A percentile compares a stretch with the other conserved stretches of the same genome.
Evolutionary conservation across 2,329 filamentous ascomycete genomes (phyloP).

Genomic region (Hypoxylon sp.): DNA sequence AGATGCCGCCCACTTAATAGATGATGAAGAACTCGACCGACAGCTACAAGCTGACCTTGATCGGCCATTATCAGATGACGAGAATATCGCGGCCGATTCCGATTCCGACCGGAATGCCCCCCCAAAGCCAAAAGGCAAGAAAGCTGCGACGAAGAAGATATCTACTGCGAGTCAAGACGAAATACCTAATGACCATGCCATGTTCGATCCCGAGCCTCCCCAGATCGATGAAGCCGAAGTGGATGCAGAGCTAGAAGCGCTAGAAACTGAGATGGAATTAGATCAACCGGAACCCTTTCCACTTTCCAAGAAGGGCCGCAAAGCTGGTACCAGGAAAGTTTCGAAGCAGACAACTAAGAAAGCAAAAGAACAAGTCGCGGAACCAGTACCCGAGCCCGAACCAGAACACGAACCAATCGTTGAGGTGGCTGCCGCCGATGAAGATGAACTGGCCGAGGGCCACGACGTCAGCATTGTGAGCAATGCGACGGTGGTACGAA

Average conservation of each 20-base stretch:
- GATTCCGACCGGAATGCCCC: constrained; percentile 57
- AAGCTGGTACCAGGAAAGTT: constrained; percentile 60
- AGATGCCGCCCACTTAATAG: constrained; percentile 59
- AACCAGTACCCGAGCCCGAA: constrained; percentile 41
- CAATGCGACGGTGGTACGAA: constrained; percentile 58
- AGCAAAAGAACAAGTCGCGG: constrained; percentile 52
- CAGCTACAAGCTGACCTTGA: constrained; percentile 75
- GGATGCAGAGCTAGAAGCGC: constrained; percentile 62
- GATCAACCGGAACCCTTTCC: constrained; percentile 56
- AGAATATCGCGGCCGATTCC: constrained; percentile 60
- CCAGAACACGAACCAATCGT: constrained; percentile 43
- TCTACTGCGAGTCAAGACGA: constrained; percentile 48
- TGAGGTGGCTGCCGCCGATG: constrained; percentile 46
- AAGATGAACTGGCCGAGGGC: constrained; percentile 47
- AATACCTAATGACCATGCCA: constrained; percentile 56
- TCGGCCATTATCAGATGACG: constrained; percentile 65
- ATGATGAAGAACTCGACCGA: constrained; percentile 74
- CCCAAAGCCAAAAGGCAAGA: constrained; percentile 49
- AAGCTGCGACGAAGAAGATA: constrained; percentile 47
- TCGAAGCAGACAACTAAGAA: constrained; percentile 64
- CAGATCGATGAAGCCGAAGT: constrained; percentile 61
- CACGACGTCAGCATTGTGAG: constrained; percentile 57
- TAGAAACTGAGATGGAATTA: constrained; percentile 63
- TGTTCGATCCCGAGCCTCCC: constrained; percentile 63
- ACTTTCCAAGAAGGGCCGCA: constrained; percentile 67